Percentiles rank a stretch among this genome's conserved stretches.
These are phyloP conservation scores for Xylaria venustula DNA, from an alignment of 495 filamentous ascomycete species.

Conservation along the genomic window DNA sequence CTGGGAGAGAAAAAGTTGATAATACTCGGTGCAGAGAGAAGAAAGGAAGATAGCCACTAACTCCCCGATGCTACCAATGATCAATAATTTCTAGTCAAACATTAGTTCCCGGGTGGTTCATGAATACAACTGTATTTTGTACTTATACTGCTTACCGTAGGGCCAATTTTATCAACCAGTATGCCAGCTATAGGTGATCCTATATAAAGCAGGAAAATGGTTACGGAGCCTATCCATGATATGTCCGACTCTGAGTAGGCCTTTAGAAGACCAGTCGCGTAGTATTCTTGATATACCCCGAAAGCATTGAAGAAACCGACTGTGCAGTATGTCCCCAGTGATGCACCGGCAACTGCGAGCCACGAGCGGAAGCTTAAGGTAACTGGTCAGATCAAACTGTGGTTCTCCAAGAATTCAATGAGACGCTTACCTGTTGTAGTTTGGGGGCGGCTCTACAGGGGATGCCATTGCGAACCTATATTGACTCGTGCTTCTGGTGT, in stretches of 20 bases:
- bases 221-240: slow-evolving; percentile 50
- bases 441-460: slow-evolving; percentile 5
- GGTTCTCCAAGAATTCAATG: too few species aligned
- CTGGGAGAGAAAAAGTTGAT: slow-evolving; percentile 58
- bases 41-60: slow-evolving; percentile 46
- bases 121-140: neutral
- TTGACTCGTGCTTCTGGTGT: neutral
- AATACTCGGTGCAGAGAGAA: slow-evolving; percentile 53
- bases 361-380: slow-evolving; percentile 20
- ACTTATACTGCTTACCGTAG: slow-evolving; percentile 25
- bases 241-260: slow-evolving; percentile 42
- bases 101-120: neutral
- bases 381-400: neutral
- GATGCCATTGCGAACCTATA: neutral
- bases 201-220: slow-evolving; percentile 44
- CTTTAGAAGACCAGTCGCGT: slow-evolving; percentile 40
- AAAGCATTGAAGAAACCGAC: slow-evolving; percentile 53
- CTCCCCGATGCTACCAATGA: slow-evolving; percentile 12
- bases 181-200: slow-evolving; percentile 37
- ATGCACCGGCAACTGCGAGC: slow-evolving; percentile 26
- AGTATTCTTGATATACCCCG: slow-evolving; percentile 61
- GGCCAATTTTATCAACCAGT: slow-evolving; percentile 46
- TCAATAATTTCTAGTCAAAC: slow-evolving; percentile 12
- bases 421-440: slow-evolving; percentile 10
- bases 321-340: slow-evolving; percentile 39